Evolutionary conservation across 495 filamentous ascomycete genomes (phyloP).

Genomic region (Schizothecium vesticola): DNA sequence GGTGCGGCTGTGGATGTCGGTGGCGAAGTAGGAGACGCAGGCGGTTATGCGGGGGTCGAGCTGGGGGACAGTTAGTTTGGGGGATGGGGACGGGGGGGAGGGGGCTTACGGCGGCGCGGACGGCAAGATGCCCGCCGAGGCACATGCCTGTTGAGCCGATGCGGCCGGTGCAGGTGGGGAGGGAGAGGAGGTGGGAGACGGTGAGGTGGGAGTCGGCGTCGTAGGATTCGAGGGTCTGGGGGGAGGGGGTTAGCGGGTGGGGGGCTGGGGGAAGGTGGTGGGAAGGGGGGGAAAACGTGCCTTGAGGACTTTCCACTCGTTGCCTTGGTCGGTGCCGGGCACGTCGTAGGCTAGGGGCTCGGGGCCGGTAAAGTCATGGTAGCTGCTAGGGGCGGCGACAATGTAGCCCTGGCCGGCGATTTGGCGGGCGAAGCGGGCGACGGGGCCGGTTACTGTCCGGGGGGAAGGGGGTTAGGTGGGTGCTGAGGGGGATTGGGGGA

Average conservation of each 20-base stretch:
- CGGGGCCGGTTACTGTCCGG: slow-evolving; percentile 88
- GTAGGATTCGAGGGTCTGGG: slow-evolving; percentile 74
- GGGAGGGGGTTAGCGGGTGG: not conserved
- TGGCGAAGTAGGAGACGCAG: slow-evolving; percentile 85
- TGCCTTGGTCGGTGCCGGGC: slow-evolving; percentile 81
- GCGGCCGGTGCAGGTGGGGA: slow-evolving; percentile 76
- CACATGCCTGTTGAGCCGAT: slow-evolving; percentile 94
- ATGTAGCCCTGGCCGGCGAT: slow-evolving; percentile 94
- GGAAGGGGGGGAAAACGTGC: slow-evolving; percentile 28
- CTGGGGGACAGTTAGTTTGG: slow-evolving; percentile 13
- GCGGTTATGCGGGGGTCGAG: slow-evolving; percentile 72
- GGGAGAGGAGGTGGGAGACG: slow-evolving; percentile 68
- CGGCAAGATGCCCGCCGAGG: slow-evolving; percentile 85
- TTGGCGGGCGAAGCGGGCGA: slow-evolving; percentile 83
- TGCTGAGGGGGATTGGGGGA: not conserved
- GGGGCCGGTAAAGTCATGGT: slow-evolving; percentile 88
- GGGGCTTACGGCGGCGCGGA: slow-evolving; percentile 59
- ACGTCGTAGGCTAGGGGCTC: slow-evolving; percentile 82
- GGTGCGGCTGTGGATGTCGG: slow-evolving; percentile 76
- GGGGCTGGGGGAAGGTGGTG: not conserved
- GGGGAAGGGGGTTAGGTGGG: not conserved
- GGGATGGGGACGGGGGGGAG: not conserved
- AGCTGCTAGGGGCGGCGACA: slow-evolving; percentile 81
- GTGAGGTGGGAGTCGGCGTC: slow-evolving; percentile 75
- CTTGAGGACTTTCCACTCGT: slow-evolving; percentile 79